phyloP scores from a whole-genome alignment of 768 basidiomycete genomes.

The Panus rudis region DNA sequence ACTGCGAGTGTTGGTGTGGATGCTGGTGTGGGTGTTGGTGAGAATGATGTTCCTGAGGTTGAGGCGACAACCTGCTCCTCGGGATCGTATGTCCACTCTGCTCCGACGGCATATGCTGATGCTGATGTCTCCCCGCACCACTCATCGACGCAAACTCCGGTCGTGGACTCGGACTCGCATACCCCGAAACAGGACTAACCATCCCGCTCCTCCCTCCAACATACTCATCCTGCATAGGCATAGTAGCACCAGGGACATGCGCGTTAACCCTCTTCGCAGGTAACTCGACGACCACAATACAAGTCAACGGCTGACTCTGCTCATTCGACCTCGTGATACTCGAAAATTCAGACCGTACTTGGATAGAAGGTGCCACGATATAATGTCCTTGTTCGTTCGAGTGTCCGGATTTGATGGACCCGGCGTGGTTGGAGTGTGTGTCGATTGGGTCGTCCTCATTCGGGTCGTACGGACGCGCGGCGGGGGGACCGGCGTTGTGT shows the following conservation, averaged over 20 bases:
- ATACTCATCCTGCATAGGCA: conserved; percentile 14
- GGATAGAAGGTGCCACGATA: conserved; percentile 88
- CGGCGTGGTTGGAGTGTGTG: background rate
- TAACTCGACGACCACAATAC: conserved; percentile 89
- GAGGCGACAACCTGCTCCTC: background rate
- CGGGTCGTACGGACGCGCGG: conserved; percentile 50
- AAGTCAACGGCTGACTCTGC: conserved; percentile 80
- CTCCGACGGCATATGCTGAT: conserved; percentile 1
- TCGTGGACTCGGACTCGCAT: background rate
- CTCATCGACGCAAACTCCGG: too few species aligned
- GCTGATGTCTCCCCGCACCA: too few species aligned
- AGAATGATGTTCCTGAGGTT: background rate
- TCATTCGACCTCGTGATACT: conserved; percentile 66
- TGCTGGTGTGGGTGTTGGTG: conserved; percentile 1
- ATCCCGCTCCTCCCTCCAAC: conserved; percentile 4
- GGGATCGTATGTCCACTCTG: background rate
- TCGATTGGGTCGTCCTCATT: conserved; percentile 85
- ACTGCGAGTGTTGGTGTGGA: conserved; percentile 4
- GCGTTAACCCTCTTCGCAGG: conserved; percentile 58
- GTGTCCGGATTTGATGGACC: conserved; percentile 18
- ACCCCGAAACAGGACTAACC: background rate
- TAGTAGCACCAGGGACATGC: conserved; percentile 22
- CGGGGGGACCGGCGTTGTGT: conserved; percentile 4
- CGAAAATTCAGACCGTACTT: conserved; percentile 88
- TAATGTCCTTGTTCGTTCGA: conserved; percentile 45